These are phyloP conservation scores for Rosellinia necatrix DNA, from an alignment of 2,329 filamentous ascomycete genomes.

Conservation along the genomic window DNA sequence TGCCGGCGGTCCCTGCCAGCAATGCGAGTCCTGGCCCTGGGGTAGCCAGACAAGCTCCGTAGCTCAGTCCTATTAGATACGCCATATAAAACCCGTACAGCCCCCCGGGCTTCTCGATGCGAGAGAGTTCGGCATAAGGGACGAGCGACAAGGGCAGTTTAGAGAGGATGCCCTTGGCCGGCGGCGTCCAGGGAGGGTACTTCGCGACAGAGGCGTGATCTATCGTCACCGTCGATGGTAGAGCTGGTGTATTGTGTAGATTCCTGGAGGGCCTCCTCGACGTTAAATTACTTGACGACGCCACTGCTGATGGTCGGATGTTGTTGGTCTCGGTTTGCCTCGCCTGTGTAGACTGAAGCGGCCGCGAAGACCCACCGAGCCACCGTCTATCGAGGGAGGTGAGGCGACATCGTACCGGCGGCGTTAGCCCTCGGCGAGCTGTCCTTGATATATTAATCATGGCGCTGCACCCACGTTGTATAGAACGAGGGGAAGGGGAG, in stretches of 20 bases:
- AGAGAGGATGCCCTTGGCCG: constrained; percentile 25
- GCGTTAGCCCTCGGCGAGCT: constrained; percentile 1
- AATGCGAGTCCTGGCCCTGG: constrained; percentile 2
- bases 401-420: neutral
- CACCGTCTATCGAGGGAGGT: neutral
- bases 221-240: neutral
- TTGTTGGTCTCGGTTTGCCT: neutral
- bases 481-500: too few species aligned
- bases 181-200: constrained; percentile 24
- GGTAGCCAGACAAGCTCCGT: constrained; percentile 24
- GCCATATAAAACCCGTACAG: constrained; percentile 34
- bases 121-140: constrained; percentile 31
- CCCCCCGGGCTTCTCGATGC: constrained; percentile 31
- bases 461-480: neutral
- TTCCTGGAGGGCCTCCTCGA: neutral
- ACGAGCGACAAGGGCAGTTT: constrained; percentile 27
- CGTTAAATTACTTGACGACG: neutral
- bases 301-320: neutral
- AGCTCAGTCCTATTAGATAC: constrained; percentile 30
- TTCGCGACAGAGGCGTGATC: neutral
- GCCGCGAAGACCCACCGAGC: neutral
- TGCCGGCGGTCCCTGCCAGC: constrained; percentile 12
- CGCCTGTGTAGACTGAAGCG: neutral
- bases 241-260: constrained; percentile 1
- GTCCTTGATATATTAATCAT: constrained; percentile 6